A percentile compares a stretch with the other conserved stretches of the same genome.
These are phyloP conservation scores for Metschnikowia henanensis DNA, from an alignment of 805 yeast species.

Conservation along the genomic window DNA sequence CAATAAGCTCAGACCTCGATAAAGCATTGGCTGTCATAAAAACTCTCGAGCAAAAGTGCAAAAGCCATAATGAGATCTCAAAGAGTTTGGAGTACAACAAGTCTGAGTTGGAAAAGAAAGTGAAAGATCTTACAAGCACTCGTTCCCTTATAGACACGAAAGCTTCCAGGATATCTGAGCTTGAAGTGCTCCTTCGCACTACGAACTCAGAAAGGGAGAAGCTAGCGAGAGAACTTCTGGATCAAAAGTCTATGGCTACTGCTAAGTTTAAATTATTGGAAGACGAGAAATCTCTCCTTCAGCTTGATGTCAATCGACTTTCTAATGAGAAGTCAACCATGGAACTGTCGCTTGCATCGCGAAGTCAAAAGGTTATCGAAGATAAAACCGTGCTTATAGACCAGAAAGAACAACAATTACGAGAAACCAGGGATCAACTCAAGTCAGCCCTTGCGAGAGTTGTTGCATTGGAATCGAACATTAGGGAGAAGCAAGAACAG, in stretches of 20 bases:
- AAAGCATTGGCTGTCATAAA: conserved; percentile 5
- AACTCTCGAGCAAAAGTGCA: conserved; percentile 8
- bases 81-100: not conserved
- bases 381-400: conserved; percentile 21
- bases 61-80: conserved; percentile 1
- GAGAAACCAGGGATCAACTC: not conserved
- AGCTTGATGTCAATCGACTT: not conserved
- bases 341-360: conserved; percentile 2
- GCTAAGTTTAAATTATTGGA: conserved; percentile 1
- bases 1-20: not conserved
- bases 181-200: not conserved
- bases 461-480: conserved; percentile 2
- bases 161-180: not conserved
- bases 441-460: conserved; percentile 1
- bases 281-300: conserved; percentile 1
- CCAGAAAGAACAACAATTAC: conserved; percentile 1
- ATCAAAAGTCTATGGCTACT: not conserved
- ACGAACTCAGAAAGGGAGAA: not conserved
- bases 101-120: conserved; percentile 4
- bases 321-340: conserved; percentile 1
- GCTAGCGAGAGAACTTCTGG: not conserved
- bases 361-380: not conserved
- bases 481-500: not conserved
- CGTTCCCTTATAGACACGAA: not conserved
- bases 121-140: not conserved